Conservation (phyloP, 1,284 basidiomycete genomes). For the Boletus sp. region DNA sequence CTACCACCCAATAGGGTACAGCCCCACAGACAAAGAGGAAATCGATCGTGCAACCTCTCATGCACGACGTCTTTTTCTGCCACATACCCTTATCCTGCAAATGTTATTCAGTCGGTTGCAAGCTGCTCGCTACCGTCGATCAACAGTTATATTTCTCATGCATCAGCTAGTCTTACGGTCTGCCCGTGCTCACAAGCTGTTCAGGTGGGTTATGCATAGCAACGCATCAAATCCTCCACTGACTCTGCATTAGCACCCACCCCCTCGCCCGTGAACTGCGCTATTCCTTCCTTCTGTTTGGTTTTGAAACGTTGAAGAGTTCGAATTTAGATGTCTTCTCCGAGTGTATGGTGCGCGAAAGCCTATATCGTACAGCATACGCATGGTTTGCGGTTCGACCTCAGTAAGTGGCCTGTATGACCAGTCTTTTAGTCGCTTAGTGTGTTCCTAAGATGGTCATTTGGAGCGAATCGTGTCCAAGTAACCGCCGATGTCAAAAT, state of each 20-base stretch:
- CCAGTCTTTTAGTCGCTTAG: not conserved
- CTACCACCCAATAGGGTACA: conserved; percentile 81
- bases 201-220: conserved; percentile 56
- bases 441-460: conserved; percentile 73
- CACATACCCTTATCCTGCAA: conserved; percentile 83
- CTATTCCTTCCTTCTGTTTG: conserved; percentile 88
- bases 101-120: conserved; percentile 93
- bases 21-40: conserved; percentile 83
- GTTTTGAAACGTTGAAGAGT: conserved; percentile 88
- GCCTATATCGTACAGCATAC: conserved; percentile 77
- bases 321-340: conserved; percentile 83
- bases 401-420: conserved; percentile 53
- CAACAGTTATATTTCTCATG: conserved; percentile 82
- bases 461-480: conserved; percentile 88
- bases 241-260: conserved; percentile 65
- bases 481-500: conserved; percentile 86
- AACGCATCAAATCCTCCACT: conserved; percentile 2
- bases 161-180: conserved; percentile 83
- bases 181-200: conserved; percentile 56
- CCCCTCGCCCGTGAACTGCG: conserved; percentile 86
- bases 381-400: conserved; percentile 91
- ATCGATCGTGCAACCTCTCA: conserved; percentile 73
- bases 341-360: conserved; percentile 75
- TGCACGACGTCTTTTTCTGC: conserved; percentile 74
- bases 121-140: conserved; percentile 85